Percentiles rank a stretch among this genome's conserved stretches.
Conservation (phyloP, 2,329 filamentous ascomycete genomes). For the Fusarium tricinctum region DNA sequence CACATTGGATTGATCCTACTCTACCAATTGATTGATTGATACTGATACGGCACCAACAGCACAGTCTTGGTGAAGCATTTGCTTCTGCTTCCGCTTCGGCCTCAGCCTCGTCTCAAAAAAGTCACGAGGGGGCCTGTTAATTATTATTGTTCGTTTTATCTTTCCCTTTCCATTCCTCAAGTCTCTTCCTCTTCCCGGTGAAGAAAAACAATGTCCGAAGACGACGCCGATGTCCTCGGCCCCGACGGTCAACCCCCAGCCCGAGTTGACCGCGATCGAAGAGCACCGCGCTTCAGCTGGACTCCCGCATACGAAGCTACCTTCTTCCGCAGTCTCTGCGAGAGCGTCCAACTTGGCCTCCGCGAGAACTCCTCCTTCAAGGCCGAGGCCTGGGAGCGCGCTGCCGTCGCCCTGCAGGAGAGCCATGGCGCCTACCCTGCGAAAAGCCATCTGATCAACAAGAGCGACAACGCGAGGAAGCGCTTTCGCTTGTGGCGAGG, state of each 20-base stretch:
- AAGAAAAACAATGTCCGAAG: slow-evolving; percentile 53
- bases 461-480: slow-evolving; percentile 74
- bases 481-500: slow-evolving; percentile 73
- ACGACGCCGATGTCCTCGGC: slow-evolving; percentile 56
- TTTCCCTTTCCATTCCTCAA: not conserved
- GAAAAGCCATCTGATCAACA: slow-evolving; percentile 74
- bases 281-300: slow-evolving; percentile 71
- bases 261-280: slow-evolving; percentile 57
- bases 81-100: slow-evolving; percentile 35
- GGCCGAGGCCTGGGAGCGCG: slow-evolving; percentile 71
- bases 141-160: not conserved
- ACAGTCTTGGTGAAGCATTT: slow-evolving; percentile 34
- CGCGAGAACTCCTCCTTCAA: slow-evolving; percentile 73
- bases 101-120: slow-evolving; percentile 23
- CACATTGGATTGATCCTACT: slow-evolving; percentile 5
- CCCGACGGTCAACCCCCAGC: slow-evolving; percentile 53
- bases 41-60: slow-evolving; percentile 17
- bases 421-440: slow-evolving; percentile 70
- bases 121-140: slow-evolving; percentile 26
- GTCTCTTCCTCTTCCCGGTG: slow-evolving; percentile 31
- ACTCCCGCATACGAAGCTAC: slow-evolving; percentile 70
- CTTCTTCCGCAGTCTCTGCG: slow-evolving; percentile 72
- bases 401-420: slow-evolving; percentile 66
- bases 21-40: not conserved
- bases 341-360: slow-evolving; percentile 69